Conservation (phyloP, 108 stramenopile species). For the Skeletonema potamos region DNA sequence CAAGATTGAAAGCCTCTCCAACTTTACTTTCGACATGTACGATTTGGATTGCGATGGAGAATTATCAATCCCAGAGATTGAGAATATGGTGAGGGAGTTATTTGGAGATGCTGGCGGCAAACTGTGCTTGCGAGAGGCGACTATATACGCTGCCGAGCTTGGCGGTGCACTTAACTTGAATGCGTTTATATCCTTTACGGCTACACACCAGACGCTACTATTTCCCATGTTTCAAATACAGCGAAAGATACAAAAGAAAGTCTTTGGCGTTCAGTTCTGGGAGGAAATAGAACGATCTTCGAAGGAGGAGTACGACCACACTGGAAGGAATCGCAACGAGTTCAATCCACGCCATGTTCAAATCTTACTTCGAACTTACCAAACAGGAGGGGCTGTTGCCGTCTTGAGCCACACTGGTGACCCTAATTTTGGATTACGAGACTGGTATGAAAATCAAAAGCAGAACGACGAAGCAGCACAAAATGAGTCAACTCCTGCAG, state of each 20-base stretch:
- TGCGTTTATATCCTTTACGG: conserved; percentile 37
- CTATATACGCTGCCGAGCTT: conserved; percentile 35
- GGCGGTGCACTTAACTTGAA: conserved; percentile 47
- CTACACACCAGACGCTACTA: conserved; percentile 33
- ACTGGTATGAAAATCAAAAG: conserved; percentile 48
- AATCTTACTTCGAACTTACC: conserved; percentile 39
- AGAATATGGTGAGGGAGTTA: conserved; percentile 48
- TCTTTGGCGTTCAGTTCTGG: conserved; percentile 38
- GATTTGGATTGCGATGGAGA: conserved; percentile 48
- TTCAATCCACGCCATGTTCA: conserved; percentile 51
- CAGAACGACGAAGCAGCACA: conserved; percentile 13
- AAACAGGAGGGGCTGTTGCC: conserved; percentile 41
- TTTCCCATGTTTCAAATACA: conserved; percentile 51
- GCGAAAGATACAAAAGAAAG: conserved; percentile 32
- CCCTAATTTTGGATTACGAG: conserved; percentile 44
- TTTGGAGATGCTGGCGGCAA: conserved; percentile 34
- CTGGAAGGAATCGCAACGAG: conserved; percentile 13
- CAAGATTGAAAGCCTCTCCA: conserved; percentile 39
- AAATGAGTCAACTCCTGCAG: conserved; percentile 1
- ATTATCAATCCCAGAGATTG: conserved; percentile 49
- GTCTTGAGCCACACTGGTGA: conserved; percentile 47
- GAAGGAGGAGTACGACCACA: conserved; percentile 16
- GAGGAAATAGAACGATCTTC: conserved; percentile 23
- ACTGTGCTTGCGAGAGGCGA: conserved; percentile 30
- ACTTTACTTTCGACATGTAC: conserved; percentile 60